These are phyloP conservation scores for Lepidium campestre DNA, from an alignment of 441 rosid genomes.

Conservation along the genomic window DNA sequence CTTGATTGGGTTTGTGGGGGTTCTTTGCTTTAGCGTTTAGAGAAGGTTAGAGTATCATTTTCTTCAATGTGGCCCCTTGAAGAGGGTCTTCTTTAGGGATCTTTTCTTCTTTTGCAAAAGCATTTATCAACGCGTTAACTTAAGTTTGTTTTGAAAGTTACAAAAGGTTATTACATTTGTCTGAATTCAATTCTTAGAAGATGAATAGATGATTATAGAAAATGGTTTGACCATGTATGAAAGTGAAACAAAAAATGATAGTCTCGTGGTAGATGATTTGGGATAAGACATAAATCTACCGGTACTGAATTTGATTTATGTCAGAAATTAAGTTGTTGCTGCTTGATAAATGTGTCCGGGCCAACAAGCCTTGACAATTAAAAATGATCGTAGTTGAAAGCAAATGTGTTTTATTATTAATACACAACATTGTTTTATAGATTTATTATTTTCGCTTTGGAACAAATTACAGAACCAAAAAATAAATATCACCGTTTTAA, in stretches of 20 bases:
- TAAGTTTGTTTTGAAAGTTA: background rate
- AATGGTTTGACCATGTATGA: background rate
- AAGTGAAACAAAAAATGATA: too few species aligned
- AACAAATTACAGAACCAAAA: background rate
- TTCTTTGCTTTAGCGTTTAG: conserved; percentile 31
- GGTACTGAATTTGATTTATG: too few species aligned
- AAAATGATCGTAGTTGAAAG: too few species aligned
- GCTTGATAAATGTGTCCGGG: too few species aligned
- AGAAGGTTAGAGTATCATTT: conserved; percentile 23
- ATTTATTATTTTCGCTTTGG: background rate
- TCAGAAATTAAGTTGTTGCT: too few species aligned
- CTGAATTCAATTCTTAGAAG: background rate
- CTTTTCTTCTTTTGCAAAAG: background rate
- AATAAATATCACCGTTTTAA: background rate
- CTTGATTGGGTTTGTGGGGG: background rate
- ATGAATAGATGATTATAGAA: background rate
- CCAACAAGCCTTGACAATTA: too few species aligned
- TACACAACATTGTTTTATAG: background rate
- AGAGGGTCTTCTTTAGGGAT: conserved; percentile 11
- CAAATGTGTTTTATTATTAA: background rate
- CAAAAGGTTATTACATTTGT: background rate
- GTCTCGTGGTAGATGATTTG: too few species aligned
- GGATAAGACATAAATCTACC: too few species aligned
- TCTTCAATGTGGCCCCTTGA: background rate
- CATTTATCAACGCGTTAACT: background rate